Conservation (phyloP, 2,329 filamentous ascomycete species). For the Cadophora sp. region DNA sequence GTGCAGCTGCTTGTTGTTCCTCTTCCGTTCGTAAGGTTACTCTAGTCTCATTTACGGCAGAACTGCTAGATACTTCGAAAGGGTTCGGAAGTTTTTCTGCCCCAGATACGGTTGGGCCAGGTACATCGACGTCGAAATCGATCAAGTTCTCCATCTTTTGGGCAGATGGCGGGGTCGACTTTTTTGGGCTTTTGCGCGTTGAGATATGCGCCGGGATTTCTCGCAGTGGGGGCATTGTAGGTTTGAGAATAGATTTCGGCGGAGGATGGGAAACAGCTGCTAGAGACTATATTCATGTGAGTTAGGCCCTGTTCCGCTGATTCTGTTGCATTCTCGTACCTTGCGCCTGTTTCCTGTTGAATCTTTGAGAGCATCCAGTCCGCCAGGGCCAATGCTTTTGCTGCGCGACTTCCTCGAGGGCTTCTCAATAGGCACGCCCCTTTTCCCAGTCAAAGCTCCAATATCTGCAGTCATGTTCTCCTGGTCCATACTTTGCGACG, state of each 20-base stretch:
- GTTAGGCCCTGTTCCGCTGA: not conserved
- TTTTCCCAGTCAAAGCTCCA: conserved; percentile 50
- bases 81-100: conserved; percentile 54
- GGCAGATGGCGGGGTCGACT: conserved; percentile 36
- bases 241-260: conserved; percentile 80
- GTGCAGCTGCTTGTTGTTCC: conserved; percentile 72
- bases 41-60: conserved; percentile 51
- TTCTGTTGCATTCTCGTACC: conserved; percentile 56
- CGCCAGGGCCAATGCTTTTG: conserved; percentile 94
- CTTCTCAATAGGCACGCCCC: conserved; percentile 33
- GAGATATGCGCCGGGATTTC: conserved; percentile 65
- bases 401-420: conserved; percentile 75
- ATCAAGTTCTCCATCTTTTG: conserved; percentile 38
- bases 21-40: conserved; percentile 73
- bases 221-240: conserved; percentile 70
- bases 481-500: conserved; percentile 66
- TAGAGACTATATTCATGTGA: conserved; percentile 39
- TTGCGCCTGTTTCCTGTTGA: conserved; percentile 79
- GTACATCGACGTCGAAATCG: conserved; percentile 37
- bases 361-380: conserved; percentile 80
- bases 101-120: conserved; percentile 38
- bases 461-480: conserved; percentile 79
- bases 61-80: conserved; percentile 51
- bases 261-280: conserved; percentile 48
- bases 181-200: conserved; percentile 41